These are phyloP conservation scores for Blastobotrys muscicola DNA, from an alignment of 805 yeast genomes.

Conservation along the genomic window DNA sequence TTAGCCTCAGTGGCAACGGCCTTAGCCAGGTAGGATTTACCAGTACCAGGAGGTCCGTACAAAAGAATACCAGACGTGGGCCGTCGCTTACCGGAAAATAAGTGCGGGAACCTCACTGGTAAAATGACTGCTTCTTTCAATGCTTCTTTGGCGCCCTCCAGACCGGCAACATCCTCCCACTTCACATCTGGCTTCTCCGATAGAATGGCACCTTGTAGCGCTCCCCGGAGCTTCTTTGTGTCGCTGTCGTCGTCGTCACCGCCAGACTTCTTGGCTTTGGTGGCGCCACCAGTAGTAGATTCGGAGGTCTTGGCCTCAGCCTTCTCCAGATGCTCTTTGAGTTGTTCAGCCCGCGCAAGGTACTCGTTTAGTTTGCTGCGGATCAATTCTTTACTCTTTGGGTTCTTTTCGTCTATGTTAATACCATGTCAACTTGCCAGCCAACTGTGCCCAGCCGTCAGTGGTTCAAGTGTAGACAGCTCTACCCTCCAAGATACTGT, in stretches of 20 bases:
- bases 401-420: slow-evolving; percentile 63
- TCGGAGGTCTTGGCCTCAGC: slow-evolving; percentile 36
- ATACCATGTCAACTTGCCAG: not conserved
- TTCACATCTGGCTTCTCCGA: slow-evolving; percentile 85
- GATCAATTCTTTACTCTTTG: slow-evolving; percentile 78
- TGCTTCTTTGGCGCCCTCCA: slow-evolving; percentile 92
- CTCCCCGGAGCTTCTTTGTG: slow-evolving; percentile 81
- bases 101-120: slow-evolving; percentile 92
- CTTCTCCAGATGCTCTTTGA: slow-evolving; percentile 79
- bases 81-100: slow-evolving; percentile 88
- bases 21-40: slow-evolving; percentile 92
- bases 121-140: slow-evolving; percentile 93
- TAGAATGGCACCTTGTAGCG: slow-evolving; percentile 83
- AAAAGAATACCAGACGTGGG: slow-evolving; percentile 86
- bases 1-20: slow-evolving; percentile 99
- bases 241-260: slow-evolving; percentile 65
- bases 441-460: not conserved
- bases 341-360: slow-evolving; percentile 83
- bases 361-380: slow-evolving; percentile 87
- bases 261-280: slow-evolving; percentile 38
- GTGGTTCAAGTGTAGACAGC: no score
- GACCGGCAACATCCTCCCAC: slow-evolving; percentile 95
- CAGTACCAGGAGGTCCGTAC: slow-evolving; percentile 96
- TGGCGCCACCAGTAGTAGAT: slow-evolving; percentile 51
- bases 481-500: no score